Percentiles rank a stretch among this genome's conserved stretches.
phyloP scores from a whole-genome alignment of 768 basidiomycete genomes.

The Pluteus cervinus region DNA sequence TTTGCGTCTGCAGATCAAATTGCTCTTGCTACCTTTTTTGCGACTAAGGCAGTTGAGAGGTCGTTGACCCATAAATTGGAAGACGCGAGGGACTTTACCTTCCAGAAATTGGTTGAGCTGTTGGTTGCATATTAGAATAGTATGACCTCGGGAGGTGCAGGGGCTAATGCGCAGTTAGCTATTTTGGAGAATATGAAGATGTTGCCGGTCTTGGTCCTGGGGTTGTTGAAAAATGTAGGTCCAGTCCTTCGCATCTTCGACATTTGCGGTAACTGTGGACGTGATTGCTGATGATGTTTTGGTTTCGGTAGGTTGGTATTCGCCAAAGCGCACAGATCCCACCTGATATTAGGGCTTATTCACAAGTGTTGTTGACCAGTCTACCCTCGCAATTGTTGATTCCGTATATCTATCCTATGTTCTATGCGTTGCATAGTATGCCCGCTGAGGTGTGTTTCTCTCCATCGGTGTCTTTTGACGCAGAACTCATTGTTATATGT shows the following conservation, averaged over 20 bases:
- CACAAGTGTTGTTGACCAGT: slow-evolving; percentile 86
- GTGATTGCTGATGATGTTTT: slow-evolving; percentile 1
- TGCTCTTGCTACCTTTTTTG: slow-evolving; percentile 75
- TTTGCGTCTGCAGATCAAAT: slow-evolving; percentile 89
- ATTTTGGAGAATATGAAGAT: slow-evolving; percentile 93
- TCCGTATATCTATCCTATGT: slow-evolving; percentile 91
- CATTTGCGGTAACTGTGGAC: no score
- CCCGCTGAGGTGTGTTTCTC: slow-evolving; percentile 62
- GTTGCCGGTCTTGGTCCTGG: slow-evolving; percentile 86
- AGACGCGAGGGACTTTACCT: slow-evolving; percentile 80
- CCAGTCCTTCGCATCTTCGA: neutral
- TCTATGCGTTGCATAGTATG: slow-evolving; percentile 98
- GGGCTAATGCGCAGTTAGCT: slow-evolving; percentile 90
- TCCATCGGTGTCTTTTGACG: slow-evolving; percentile 1
- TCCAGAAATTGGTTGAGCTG: slow-evolving; percentile 81
- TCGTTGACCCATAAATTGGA: slow-evolving; percentile 82
- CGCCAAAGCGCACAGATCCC: slow-evolving; percentile 97
- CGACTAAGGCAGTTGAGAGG: slow-evolving; percentile 91
- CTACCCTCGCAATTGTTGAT: slow-evolving; percentile 87
- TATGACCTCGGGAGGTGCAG: slow-evolving; percentile 91
- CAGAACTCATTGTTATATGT: slow-evolving; percentile 9
- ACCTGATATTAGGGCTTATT: slow-evolving; percentile 92
- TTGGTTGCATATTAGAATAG: slow-evolving; percentile 88
- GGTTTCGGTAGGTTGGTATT: slow-evolving; percentile 66
- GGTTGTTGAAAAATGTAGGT: slow-evolving; percentile 88